Percentiles rank a stretch among this genome's conserved stretches.
Conservation (phyloP, 164 flowering plant species). For the Aristolochia contorta region DNA sequence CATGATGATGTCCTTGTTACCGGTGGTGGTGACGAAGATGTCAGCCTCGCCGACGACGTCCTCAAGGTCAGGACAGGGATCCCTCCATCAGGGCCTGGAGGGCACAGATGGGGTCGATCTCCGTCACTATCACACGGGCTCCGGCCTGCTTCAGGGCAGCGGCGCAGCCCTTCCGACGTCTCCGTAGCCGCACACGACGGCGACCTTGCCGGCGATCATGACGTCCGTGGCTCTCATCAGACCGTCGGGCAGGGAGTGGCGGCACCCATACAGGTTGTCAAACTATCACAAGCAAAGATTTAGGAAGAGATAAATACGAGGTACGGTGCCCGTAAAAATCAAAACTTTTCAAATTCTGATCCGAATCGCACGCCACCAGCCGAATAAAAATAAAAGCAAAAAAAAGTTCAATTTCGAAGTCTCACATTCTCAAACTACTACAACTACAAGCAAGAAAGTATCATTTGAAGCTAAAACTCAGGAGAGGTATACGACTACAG, state of each 20-base stretch:
- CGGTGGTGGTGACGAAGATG: constrained; percentile 25
- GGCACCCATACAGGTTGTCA: constrained; percentile 20
- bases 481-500: too few relatives aligned
- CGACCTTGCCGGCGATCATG: constrained; percentile 24
- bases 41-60: constrained; percentile 20
- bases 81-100: constrained; percentile 35
- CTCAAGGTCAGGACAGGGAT: constrained; percentile 22
- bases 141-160: constrained; percentile 23
- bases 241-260: constrained; percentile 22
- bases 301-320: too few relatives aligned
- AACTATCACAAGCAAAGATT: constrained; percentile 7
- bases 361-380: too few relatives aligned
- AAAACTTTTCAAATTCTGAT: too few relatives aligned
- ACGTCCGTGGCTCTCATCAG: constrained; percentile 23
- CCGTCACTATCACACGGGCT: constrained; percentile 25
- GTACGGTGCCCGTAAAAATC: too few relatives aligned
- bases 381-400: too few relatives aligned
- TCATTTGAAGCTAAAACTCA: too few relatives aligned
- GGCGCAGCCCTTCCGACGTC: constrained; percentile 25
- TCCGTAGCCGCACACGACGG: constrained; percentile 19
- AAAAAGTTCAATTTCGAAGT: too few relatives aligned
- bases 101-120: constrained; percentile 31
- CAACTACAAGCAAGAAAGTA: too few relatives aligned
- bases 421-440: too few relatives aligned
- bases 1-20: constrained; percentile 31